phyloP scores from a whole-genome alignment of 768 basidiomycete species.

The Cubamyces lactineus region DNA sequence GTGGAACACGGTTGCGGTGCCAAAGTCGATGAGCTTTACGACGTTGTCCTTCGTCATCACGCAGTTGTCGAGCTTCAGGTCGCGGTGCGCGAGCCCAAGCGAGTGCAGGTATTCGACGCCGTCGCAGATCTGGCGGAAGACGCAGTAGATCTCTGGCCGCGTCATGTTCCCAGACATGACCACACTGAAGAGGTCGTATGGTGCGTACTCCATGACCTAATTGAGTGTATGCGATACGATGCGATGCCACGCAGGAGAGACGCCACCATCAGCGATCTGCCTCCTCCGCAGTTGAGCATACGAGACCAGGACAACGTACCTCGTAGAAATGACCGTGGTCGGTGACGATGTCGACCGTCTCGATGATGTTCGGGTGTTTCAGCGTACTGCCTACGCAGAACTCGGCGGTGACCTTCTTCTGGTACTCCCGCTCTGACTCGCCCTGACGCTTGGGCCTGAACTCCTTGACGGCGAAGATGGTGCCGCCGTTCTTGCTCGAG shows the following conservation, averaged over 20 bases:
- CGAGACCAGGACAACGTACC: constrained; percentile 50
- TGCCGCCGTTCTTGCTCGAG: constrained; percentile 76
- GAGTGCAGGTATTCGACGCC: constrained; percentile 98
- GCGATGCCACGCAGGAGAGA: background rate
- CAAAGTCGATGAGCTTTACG: constrained; percentile 99
- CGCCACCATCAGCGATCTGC: constrained; percentile 10
- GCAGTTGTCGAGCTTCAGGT: constrained; percentile 99
- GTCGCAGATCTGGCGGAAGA: constrained; percentile 97
- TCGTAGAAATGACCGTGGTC: constrained; percentile 99
- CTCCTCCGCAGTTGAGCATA: background rate
- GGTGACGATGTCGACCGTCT: constrained; percentile 97
- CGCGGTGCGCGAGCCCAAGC: constrained; percentile 96
- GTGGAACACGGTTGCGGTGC: constrained; percentile 99
- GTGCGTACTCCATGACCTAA: constrained; percentile 99
- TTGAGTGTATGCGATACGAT: background rate
- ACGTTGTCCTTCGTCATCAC: constrained; percentile 96
- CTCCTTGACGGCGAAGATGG: constrained; percentile 95
- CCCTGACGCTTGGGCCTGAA: constrained; percentile 88
- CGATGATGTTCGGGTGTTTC: constrained; percentile 95
- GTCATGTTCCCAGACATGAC: constrained; percentile 99
- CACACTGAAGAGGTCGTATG: constrained; percentile 96
- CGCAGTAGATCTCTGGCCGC: constrained; percentile 97
- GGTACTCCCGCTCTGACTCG: constrained; percentile 95
- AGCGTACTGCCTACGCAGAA: constrained; percentile 96
- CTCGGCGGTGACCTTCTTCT: constrained; percentile 99